Evolutionary conservation across 2,329 filamentous ascomycete genomes (phyloP).

Genomic region (Dothideomycetes sp.): DNA sequence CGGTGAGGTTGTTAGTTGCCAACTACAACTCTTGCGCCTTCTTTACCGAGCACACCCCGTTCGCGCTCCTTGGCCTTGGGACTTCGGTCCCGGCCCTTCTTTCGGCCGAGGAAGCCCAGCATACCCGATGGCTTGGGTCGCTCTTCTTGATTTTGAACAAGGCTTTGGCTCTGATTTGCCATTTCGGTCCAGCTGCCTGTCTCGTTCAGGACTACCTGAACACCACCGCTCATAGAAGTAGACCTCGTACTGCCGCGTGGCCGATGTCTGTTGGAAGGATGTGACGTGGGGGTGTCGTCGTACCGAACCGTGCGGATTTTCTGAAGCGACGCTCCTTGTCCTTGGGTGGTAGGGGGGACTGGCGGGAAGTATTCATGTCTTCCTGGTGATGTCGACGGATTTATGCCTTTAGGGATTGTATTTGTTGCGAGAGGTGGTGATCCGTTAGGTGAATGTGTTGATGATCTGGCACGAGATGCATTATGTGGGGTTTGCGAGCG

Average conservation of each 20-base stretch:
- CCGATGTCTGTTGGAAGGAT: constrained; percentile 26
- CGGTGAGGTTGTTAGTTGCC: constrained; percentile 21
- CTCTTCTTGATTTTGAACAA: constrained; percentile 44
- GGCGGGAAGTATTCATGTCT: constrained; percentile 17
- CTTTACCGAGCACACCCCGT: constrained; percentile 85
- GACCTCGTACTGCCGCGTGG: constrained; percentile 56
- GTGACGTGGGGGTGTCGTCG: constrained; percentile 15
- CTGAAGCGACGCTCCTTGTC: constrained; percentile 1
- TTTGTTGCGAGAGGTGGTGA: constrained; percentile 31
- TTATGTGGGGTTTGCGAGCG: constrained; percentile 27
- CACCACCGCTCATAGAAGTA: constrained; percentile 67
- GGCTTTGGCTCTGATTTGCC: constrained; percentile 68
- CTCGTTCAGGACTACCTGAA: constrained; percentile 85
- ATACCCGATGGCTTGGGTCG: constrained; percentile 60
- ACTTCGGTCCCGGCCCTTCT: constrained; percentile 81
- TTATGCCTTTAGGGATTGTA: constrained; percentile 4
- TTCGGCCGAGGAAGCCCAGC: constrained; percentile 79
- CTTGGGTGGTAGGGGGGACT: background rate
- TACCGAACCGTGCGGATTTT: constrained; percentile 18
- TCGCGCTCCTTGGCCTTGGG: constrained; percentile 74
- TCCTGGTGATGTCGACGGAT: constrained; percentile 1
- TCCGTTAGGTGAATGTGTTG: constrained; percentile 36
- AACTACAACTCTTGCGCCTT: constrained; percentile 62
- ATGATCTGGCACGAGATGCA: constrained; percentile 28
- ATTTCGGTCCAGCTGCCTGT: constrained; percentile 85